Conservation (phyloP, 805 yeast species). For the Candida incommunis region DNA sequence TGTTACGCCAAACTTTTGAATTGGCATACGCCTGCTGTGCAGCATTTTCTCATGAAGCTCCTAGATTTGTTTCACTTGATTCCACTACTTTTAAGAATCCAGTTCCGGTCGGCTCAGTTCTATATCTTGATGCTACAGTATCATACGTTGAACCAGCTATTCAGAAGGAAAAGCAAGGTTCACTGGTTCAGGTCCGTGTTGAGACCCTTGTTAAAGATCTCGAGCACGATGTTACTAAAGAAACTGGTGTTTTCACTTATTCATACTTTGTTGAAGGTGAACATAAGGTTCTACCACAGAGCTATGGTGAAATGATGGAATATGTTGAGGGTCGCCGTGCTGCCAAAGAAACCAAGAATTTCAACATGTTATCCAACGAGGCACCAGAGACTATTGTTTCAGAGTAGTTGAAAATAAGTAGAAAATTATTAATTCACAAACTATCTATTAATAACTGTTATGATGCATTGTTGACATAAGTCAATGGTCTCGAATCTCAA, state of each 20-base stretch:
- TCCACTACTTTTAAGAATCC: constrained; percentile 88
- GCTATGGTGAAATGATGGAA: constrained; percentile 85
- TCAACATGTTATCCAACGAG: constrained; percentile 33
- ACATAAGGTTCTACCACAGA: constrained; percentile 69
- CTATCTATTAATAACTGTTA: neutral
- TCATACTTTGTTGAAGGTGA: constrained; percentile 58
- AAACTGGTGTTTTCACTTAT: constrained; percentile 78
- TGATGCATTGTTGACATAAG: neutral
- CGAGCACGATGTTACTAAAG: constrained; percentile 43
- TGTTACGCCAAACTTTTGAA: constrained; percentile 85
- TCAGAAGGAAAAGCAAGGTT: constrained; percentile 34
- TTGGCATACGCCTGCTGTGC: constrained; percentile 89
- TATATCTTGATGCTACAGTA: constrained; percentile 68
- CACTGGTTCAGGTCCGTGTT: constrained; percentile 79
- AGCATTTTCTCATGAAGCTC: constrained; percentile 70
- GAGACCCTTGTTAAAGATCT: constrained; percentile 64
- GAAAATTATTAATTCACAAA: too few species aligned
- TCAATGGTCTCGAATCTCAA: constrained; percentile 2
- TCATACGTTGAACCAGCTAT: constrained; percentile 74
- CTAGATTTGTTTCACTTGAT: constrained; percentile 81
- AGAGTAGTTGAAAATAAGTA: constrained; percentile 4
- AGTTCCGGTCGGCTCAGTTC: constrained; percentile 88
- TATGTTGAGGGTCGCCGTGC: constrained; percentile 84
- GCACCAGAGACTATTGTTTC: constrained; percentile 9
- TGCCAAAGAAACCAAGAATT: constrained; percentile 67